These are phyloP conservation scores for Diaporthe sp. DNA, from an alignment of 2,329 filamentous ascomycete species.

Conservation along the genomic window DNA sequence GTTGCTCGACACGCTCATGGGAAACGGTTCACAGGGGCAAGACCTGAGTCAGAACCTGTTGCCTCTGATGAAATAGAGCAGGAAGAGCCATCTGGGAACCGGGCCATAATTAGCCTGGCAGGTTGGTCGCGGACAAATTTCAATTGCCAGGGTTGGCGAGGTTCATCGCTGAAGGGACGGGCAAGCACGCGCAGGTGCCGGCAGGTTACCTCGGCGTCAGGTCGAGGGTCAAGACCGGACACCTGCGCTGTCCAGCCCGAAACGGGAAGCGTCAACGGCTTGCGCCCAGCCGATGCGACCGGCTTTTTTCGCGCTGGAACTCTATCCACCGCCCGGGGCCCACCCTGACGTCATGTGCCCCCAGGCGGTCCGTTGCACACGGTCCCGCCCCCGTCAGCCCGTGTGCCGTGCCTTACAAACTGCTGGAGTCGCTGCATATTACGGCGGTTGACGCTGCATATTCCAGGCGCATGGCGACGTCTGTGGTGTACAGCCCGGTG, in stretches of 20 bases:
- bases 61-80: neutral
- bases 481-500: neutral
- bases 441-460: neutral
- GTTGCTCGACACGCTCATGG: conserved; percentile 4
- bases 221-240: conserved; percentile 2
- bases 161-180: conserved; percentile 30
- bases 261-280: conserved; percentile 24
- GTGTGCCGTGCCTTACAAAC: conserved; percentile 6
- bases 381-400: conserved; percentile 12
- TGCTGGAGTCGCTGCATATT: conserved; percentile 2
- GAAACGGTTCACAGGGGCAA: neutral
- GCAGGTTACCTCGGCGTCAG: conserved; percentile 14
- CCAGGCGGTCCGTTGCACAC: neutral
- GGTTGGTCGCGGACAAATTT: neutral
- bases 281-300: conserved; percentile 27
- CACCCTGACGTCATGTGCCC: conserved; percentile 38
- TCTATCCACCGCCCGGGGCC: conserved; percentile 24
- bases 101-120: neutral
- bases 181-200: conserved; percentile 9
- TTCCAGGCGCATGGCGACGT: neutral
- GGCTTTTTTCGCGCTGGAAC: conserved; percentile 37
- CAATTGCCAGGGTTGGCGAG: conserved; percentile 11
- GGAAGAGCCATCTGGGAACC: neutral
- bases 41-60: conserved; percentile 6
- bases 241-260: conserved; percentile 24